A percentile compares a stretch with the other conserved stretches of the same genome.
phyloP scores from a whole-genome alignment of 805 yeast genomes.

The Brettanomyces anomalus region DNA sequence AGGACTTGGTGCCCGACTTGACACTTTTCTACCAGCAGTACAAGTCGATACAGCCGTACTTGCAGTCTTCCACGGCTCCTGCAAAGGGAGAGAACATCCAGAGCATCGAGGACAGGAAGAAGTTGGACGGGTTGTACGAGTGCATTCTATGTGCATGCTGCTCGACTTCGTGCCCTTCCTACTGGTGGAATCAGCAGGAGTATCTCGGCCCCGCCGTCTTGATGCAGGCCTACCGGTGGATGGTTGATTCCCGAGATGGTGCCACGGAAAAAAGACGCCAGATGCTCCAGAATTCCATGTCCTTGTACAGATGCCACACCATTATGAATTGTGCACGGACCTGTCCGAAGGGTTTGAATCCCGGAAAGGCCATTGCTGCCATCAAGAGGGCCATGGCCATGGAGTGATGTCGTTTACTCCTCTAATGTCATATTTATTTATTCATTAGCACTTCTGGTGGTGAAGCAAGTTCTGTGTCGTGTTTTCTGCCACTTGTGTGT shows the following conservation, averaged over 20 bases:
- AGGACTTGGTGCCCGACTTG: conserved; percentile 95
- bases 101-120: conserved; percentile 85
- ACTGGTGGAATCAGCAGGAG: conserved; percentile 99
- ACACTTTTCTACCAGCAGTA: conserved; percentile 97
- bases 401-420: conserved; percentile 29
- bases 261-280: conserved; percentile 74
- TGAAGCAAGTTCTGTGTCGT: too few relatives aligned
- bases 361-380: conserved; percentile 95
- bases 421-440: neutral
- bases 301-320: conserved; percentile 97
- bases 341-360: conserved; percentile 98
- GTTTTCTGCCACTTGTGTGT: too few relatives aligned
- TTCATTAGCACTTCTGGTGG: neutral
- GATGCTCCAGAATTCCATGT: conserved; percentile 94
- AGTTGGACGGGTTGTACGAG: conserved; percentile 94
- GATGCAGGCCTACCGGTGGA: conserved; percentile 99
- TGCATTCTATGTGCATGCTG: conserved; percentile 98
- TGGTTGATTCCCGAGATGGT: conserved; percentile 93
- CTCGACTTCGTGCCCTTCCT: conserved; percentile 97
- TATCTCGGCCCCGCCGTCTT: conserved; percentile 97
- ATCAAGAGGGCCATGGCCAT: conserved; percentile 90
- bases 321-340: conserved; percentile 98
- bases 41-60: conserved; percentile 94
- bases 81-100: conserved; percentile 94
- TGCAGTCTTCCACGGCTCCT: conserved; percentile 77